phyloP scores from a whole-genome alignment of 2,329 filamentous ascomycete species.

The Aureobasidium musti region DNA sequence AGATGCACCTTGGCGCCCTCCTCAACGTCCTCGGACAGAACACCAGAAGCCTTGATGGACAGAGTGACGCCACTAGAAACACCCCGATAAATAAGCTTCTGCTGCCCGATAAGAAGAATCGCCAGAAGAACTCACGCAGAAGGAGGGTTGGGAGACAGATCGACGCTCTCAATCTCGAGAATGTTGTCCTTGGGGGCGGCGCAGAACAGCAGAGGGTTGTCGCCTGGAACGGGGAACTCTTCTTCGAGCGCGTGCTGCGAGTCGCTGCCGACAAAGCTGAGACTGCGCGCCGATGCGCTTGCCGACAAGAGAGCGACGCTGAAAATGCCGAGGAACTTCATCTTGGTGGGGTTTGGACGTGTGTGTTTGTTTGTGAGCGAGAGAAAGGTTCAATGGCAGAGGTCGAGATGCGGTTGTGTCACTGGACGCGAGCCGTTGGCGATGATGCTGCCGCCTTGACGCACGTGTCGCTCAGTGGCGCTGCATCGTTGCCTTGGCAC shows the following conservation, averaged over 20 bases:
- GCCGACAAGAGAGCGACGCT: slow-evolving; percentile 37
- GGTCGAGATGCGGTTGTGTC: slow-evolving; percentile 6
- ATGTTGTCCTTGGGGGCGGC: slow-evolving; percentile 68
- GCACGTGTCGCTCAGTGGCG: slow-evolving; percentile 21
- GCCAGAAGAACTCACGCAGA: slow-evolving; percentile 60
- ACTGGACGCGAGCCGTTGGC: slow-evolving; percentile 6
- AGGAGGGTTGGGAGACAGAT: slow-evolving; percentile 84
- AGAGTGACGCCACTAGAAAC: slow-evolving; percentile 70
- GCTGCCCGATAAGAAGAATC: background rate
- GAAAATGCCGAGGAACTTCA: slow-evolving; percentile 40
- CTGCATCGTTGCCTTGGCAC: background rate
- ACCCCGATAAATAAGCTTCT: slow-evolving; percentile 13
- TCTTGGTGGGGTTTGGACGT: slow-evolving; percentile 30
- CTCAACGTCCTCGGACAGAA: slow-evolving; percentile 69
- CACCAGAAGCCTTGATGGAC: slow-evolving; percentile 74
- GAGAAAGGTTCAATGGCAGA: background rate
- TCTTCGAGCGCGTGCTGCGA: slow-evolving; percentile 41
- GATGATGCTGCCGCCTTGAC: background rate
- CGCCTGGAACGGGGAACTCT: slow-evolving; percentile 70
- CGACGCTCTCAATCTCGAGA: slow-evolving; percentile 74
- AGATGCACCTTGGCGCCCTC: slow-evolving; percentile 79
- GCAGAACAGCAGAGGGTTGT: slow-evolving; percentile 84
- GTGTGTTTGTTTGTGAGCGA: background rate
- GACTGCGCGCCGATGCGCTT: slow-evolving; percentile 37
- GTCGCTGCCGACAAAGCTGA: slow-evolving; percentile 34